Conservation (phyloP, 2,329 filamentous ascomycete genomes). For the Fusarium luffae region DNA sequence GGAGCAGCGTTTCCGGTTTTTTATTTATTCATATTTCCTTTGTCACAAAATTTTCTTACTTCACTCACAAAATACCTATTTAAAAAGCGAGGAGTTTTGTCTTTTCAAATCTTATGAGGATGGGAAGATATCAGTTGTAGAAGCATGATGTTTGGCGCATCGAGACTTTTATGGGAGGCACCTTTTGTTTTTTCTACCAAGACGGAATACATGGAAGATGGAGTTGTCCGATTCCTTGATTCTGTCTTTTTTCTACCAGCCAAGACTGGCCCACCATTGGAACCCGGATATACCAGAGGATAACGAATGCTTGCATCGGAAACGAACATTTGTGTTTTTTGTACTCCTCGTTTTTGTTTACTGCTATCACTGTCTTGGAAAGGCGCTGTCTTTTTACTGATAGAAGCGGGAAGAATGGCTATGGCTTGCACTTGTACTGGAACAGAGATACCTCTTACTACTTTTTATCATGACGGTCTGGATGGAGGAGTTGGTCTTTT, state of each 20-base stretch:
- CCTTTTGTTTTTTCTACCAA: slow-evolving; percentile 26
- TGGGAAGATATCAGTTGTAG: slow-evolving; percentile 44
- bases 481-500: slow-evolving; percentile 3
- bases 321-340: slow-evolving; percentile 30
- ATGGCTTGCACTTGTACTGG: slow-evolving; percentile 38
- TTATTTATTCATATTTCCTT: slow-evolving; percentile 27
- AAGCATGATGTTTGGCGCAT: slow-evolving; percentile 47
- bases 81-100: slow-evolving; percentile 47
- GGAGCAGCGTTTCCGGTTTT: slow-evolving; percentile 24
- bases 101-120: slow-evolving; percentile 45
- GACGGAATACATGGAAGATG: slow-evolving; percentile 34
- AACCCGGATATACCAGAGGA: slow-evolving; percentile 18
- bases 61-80: slow-evolving; percentile 24
- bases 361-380: slow-evolving; percentile 24
- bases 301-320: slow-evolving; percentile 19
- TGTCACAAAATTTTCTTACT: slow-evolving; percentile 19
- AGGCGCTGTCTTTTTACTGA: slow-evolving; percentile 40
- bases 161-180: slow-evolving; percentile 31
- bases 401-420: slow-evolving; percentile 43
- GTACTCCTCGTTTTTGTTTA: slow-evolving; percentile 15
- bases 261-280: slow-evolving; percentile 10
- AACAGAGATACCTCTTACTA: slow-evolving; percentile 37
- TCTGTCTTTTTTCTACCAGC: slow-evolving; percentile 11
- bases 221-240: slow-evolving; percentile 28
- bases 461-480: slow-evolving; percentile 31